Evolutionary conservation across 2,329 filamentous ascomycete species (phyloP), one percentile per base, ranked within the genome.

Genomic region (Bipolaris victoriae): DNA sequence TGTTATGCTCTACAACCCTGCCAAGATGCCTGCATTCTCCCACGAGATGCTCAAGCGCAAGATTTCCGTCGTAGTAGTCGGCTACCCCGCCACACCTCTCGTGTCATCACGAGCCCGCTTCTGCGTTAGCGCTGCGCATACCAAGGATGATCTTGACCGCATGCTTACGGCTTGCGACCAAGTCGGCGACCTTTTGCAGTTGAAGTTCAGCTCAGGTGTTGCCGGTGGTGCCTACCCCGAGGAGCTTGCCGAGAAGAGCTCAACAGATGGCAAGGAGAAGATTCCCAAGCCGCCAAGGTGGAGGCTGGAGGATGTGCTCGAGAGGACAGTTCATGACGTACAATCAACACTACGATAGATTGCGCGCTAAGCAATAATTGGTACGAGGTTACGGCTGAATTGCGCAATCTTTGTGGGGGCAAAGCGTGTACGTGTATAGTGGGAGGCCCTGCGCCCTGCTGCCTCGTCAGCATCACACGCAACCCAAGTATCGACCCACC

Each of bases 41-140:
- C 95, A 97, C 75, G 95, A 98, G 78, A 98, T 99, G 95, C 86
- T 98, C 59, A 91, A 91, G 80, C 91, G 95, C 73, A 98, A 97
- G 79, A 98, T 99, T 68, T 95, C 94, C 0, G 91, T 98, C 49
- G 95, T 99, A 37, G 91, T 99, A 44, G 95, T 99, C 60, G 95
- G 94, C 50, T 99, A 99, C 75, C 95, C 95, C 5, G 95, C 94
- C 7, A 99, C 95, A 2, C 95, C 95, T 1, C 85, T 99, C 44
- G 96, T 98, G 68, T 96, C 91, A 61, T 97, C 94, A 18, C 90
- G 95, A 63, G 95, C 92, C 49, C 90, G 95, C 46, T 97, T 99
- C 86, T 99, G 95, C 75, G 88, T 99, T 51, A 97, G 92, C 3
- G 88, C 95, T 2, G 92, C 95, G 1, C 95, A 99, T 82, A 99